Base-by-base conservation (phyloP, 495 filamentous ascomycete genomes). In the Pseudevernia furfuracea region DNA sequence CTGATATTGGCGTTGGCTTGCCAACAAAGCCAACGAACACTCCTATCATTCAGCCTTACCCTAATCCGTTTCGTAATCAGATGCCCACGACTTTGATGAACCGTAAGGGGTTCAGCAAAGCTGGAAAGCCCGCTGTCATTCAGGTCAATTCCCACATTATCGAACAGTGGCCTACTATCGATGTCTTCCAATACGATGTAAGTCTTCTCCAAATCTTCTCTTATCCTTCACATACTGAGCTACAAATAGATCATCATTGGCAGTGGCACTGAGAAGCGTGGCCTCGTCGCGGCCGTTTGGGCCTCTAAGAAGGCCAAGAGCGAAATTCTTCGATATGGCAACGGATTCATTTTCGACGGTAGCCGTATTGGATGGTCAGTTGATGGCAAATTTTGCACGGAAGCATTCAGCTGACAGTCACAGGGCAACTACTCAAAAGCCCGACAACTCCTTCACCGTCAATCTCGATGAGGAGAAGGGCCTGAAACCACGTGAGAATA, bases 161-260 rank as follows among this genome's bases (percentile, higher is more conserved):
- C n/a, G 67, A 61, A 4, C 69, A 75, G 62, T 81, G 77, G 38
- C 82, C 84, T 0, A 81, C 69, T 25, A 77, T 73, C 9, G 76
- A 78, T 0, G 79, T 96, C 55, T 86, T 84, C 63, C 92, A 96
- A 75, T 97, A 91, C 66, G 92, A 96, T 77, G 90, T 96, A 76
- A 82, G 89, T 84, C 25, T 52, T 28, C 10, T 6, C 39, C 7
- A 3, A 28, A 12, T 2, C 41, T 41, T 65, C 8, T 3, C 52
- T 39, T 41, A 1, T 17, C 19, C 17, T 38, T 15, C 52, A 41
- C 2, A 15, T 11, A 55, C 28, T 36, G 30, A 55, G 8, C 60
- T 41, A 28, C 14, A 28, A n/a, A 43, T 58, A 91, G 87, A 77
- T 91, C 32, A 70, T 75, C n/a, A 78, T 92, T 62, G 81, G 82